These are phyloP conservation scores for Coemansia sp. DNA, from an alignment of 192 early-diverging fungal species.

Conservation along the genomic window DNA sequence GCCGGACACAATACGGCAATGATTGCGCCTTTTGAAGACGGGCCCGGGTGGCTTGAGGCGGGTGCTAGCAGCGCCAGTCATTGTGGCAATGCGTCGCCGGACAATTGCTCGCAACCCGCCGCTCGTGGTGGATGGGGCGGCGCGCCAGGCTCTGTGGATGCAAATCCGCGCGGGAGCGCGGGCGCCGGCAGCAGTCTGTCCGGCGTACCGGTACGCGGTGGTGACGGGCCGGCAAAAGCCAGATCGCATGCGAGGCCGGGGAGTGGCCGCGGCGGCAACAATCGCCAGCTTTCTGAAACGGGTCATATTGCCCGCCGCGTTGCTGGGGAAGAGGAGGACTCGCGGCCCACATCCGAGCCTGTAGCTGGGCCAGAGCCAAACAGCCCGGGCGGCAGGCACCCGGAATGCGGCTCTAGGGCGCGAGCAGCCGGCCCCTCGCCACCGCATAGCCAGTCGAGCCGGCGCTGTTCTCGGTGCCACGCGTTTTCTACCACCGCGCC, in stretches of 20 bases:
- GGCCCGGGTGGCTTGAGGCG: constrained; percentile 5
- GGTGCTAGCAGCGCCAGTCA: not conserved
- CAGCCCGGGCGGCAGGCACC: too few species aligned
- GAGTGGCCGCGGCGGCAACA: not conserved
- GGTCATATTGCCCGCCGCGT: too few species aligned
- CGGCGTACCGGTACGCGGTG: constrained; percentile 9
- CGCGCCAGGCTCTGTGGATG: not conserved
- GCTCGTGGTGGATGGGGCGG: not conserved
- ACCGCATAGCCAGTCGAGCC: not conserved
- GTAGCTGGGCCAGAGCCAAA: too few species aligned
- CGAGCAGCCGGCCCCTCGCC: too few species aligned
- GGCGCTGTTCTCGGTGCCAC: constrained; percentile 3
- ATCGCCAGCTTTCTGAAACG: not conserved
- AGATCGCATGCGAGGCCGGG: constrained; percentile 1
- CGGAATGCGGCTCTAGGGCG: too few species aligned
- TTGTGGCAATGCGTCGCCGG: not conserved
- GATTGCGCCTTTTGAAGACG: not conserved
- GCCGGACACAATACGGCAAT: not conserved
- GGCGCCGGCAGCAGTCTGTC: constrained; percentile 3
- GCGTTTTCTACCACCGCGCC: constrained; percentile 4
- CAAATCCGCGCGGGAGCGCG: not conserved
- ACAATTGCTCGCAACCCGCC: not conserved
- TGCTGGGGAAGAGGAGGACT: not conserved
- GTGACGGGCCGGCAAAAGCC: not conserved
- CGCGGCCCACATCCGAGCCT: not conserved